phyloP scores from a whole-genome alignment of 805 yeast genomes.

The Candida caryicola region DNA sequence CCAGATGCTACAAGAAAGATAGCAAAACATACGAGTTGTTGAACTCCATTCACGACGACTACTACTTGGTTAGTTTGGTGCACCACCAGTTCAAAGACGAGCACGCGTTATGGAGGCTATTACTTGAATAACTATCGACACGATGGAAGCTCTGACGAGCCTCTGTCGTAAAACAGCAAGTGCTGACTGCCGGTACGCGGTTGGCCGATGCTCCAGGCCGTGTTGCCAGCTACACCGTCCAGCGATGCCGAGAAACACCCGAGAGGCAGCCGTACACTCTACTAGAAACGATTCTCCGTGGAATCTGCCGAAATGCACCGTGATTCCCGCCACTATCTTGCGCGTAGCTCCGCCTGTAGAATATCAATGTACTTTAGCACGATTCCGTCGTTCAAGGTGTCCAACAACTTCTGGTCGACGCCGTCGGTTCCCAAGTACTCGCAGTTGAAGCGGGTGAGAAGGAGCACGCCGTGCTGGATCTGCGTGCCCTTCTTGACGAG shows the following conservation, averaged over 20 bases:
- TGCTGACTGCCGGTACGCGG: too few relatives aligned
- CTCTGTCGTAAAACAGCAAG: too few relatives aligned
- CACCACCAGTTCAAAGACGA: slow-evolving; percentile 80
- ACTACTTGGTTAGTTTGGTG: slow-evolving; percentile 77
- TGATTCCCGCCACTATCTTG: too few relatives aligned
- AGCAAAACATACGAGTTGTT: slow-evolving; percentile 60
- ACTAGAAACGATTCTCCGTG: too few relatives aligned
- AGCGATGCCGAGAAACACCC: too few relatives aligned
- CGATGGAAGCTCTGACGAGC: not conserved
- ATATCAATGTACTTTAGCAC: slow-evolving; percentile 38
- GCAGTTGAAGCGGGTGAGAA: slow-evolving; percentile 33
- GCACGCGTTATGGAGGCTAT: slow-evolving; percentile 71
- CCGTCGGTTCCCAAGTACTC: slow-evolving; percentile 30
- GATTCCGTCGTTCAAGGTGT: slow-evolving; percentile 32
- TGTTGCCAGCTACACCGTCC: too few relatives aligned
- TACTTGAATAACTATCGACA: slow-evolving; percentile 35
- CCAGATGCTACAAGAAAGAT: slow-evolving; percentile 63
- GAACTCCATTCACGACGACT: slow-evolving; percentile 56
- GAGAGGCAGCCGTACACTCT: too few relatives aligned
- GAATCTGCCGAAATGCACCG: too few relatives aligned
- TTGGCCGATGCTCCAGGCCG: too few relatives aligned
- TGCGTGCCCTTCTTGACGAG: slow-evolving; percentile 47
- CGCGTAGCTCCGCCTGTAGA: slow-evolving; percentile 32
- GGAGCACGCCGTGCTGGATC: slow-evolving; percentile 45
- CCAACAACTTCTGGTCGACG: slow-evolving; percentile 21